Evolutionary conservation across 345 rosid genomes (phyloP).

Genomic region (Eucalyptus cloeziana): DNA sequence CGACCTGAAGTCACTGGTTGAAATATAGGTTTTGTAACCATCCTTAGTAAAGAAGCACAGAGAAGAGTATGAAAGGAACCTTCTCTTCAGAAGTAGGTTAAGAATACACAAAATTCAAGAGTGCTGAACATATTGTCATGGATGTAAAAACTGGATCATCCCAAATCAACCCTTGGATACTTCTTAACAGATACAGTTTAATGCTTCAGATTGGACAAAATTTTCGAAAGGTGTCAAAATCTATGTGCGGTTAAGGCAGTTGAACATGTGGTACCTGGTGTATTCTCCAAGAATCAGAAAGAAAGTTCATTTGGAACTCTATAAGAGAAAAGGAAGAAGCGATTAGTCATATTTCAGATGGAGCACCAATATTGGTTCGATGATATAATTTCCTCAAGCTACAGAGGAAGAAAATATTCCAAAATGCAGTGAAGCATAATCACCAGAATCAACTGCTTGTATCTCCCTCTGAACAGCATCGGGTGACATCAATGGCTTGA

Average conservation of each 20-base stretch:
- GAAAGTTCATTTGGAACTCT: constrained; percentile 86
- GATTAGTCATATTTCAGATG: not conserved
- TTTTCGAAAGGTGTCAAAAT: not conserved
- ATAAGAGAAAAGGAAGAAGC: not conserved
- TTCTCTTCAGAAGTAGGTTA: not conserved
- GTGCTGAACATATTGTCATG: not conserved
- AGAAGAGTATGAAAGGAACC: not conserved
- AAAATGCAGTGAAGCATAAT: not conserved
- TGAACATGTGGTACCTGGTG: constrained; percentile 34
- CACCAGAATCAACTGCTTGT: constrained; percentile 20
- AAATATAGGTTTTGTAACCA: not conserved
- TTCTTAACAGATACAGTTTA: not conserved
- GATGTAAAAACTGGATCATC: not conserved
- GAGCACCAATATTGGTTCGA: not conserved
- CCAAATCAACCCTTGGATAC: not conserved
- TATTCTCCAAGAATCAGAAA: constrained; percentile 79
- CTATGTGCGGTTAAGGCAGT: not conserved
- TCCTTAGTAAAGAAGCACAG: not conserved
- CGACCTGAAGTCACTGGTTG: not conserved
- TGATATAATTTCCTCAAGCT: not conserved
- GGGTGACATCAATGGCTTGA: constrained; percentile 82
- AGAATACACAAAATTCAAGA: not conserved
- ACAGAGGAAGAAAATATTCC: not conserved
- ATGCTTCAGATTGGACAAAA: not conserved
- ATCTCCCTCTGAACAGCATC: constrained; percentile 90